Base-by-base conservation (phyloP, 495 filamentous ascomycete genomes). In the Penicillium egyptiacum region DNA sequence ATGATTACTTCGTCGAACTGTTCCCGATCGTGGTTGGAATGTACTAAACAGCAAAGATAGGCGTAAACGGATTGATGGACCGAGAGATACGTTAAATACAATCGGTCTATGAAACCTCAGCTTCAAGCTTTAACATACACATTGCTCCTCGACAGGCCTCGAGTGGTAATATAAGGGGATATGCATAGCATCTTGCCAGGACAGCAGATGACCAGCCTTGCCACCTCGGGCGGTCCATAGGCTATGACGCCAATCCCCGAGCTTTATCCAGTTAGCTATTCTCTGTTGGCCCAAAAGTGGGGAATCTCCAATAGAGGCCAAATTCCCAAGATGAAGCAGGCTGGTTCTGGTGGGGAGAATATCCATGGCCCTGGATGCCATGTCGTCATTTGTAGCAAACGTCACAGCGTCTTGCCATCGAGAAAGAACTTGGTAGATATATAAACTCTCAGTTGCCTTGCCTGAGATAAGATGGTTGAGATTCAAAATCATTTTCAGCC, bases 331-430 rank as follows among this genome's bases (percentile, higher is more conserved):
- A 40, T 50, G 33, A 17, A 57, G 30, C 4, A 52, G 16, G 14
- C 44, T 53, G 50, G 46, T 41, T 46, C 35, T 55, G 25, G 56
- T 57, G 63, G 60, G 31, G 53, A 55, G 14, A 7, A 35, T 31
- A 53, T 53, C 47, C 53, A 55, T 56, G 57, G 55, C 42, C 35
- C 20, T 37, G 22, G 17, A 58, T 33, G 12, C 26, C 30, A 62
- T 62, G 62, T 53, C 59, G 62, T 64, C 62, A 62, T 64, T 64
- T 31, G n/a, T 16, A 19, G 46, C 33, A 57, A 49, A 62, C 62
- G 62, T 56, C 59, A 65, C 60, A 26, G 6, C n/a, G 7, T 28
- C 23, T 53, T 42, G 41, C 40, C 45, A 50, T 45, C 40, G 40
- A 26, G 4, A 31, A 17, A 28, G 9, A 52, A 26, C 5, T 5